These are phyloP conservation scores for Mucor racemosus DNA, from an alignment of 371 early-diverging fungal species.

Conservation along the genomic window DNA sequence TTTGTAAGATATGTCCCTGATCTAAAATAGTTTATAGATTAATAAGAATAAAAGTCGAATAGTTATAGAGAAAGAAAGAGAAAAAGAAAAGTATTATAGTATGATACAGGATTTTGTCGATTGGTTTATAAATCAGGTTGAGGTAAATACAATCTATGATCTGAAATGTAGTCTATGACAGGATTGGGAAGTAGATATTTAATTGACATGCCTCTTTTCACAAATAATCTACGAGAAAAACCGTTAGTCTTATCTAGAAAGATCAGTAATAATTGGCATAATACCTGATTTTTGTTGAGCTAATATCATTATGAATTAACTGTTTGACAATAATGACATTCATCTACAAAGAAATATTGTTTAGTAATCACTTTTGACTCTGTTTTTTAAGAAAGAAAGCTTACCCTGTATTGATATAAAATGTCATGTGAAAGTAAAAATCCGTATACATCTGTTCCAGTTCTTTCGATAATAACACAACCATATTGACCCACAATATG, in stretches of 20 bases:
- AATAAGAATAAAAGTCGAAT: too few species aligned
- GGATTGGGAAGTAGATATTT: conserved; percentile 93
- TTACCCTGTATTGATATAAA: conserved; percentile 85
- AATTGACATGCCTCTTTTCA: conserved; percentile 93
- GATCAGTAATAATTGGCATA: not conserved
- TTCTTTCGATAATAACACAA: conserved; percentile 94
- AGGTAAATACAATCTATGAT: conserved; percentile 70
- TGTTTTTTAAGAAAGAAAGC: conserved; percentile 7
- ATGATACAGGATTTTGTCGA: not conserved
- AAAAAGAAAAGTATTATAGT: not conserved
- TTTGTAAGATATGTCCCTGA: not conserved
- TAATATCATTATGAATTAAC: conserved; percentile 94
- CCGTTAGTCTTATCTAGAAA: not conserved
- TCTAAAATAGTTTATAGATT: not conserved
- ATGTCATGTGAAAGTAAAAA: conserved; percentile 90
- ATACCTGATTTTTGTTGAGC: conserved; percentile 91
- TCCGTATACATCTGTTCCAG: conserved; percentile 92
- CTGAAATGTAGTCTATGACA: conserved; percentile 91
- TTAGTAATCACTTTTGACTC: not conserved
- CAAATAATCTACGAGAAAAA: conserved; percentile 71
- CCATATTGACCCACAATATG: conserved; percentile 93
- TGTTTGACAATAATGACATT: conserved; percentile 94
- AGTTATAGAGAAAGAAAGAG: not conserved
- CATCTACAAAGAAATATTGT: conserved; percentile 51
- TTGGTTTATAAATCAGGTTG: not conserved